phyloP scores from a whole-genome alignment of 2,329 filamentous ascomycete species.

The Pyricularia pennisetigena region DNA sequence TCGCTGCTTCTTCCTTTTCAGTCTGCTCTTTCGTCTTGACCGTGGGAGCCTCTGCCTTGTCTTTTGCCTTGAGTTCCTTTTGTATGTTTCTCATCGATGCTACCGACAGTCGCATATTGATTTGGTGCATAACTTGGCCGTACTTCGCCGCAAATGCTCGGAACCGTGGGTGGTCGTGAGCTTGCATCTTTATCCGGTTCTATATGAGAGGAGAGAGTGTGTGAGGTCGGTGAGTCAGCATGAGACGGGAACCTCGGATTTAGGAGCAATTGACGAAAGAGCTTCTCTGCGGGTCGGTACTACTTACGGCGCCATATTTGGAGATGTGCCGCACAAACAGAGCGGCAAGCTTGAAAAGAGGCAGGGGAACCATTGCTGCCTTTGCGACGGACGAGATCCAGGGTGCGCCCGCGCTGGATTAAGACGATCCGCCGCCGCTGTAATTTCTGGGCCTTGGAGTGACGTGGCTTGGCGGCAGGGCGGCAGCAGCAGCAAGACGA shows the following conservation, averaged over 20 bases:
- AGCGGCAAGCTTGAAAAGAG: constrained; percentile 56
- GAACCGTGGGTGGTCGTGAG: constrained; percentile 54
- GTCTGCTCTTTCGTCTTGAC: constrained; percentile 55
- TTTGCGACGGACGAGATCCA: not conserved
- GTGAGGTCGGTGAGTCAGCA: not conserved
- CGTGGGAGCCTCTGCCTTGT: constrained; percentile 53
- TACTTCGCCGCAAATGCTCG: constrained; percentile 50
- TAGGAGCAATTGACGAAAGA: not conserved
- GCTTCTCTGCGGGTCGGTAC: not conserved
- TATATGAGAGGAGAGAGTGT: constrained; percentile 17
- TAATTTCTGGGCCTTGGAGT: not conserved
- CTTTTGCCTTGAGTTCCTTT: constrained; percentile 47
- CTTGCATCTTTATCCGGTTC: constrained; percentile 58
- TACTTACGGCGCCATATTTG: constrained; percentile 58
- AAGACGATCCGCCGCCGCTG: not conserved
- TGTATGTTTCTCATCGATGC: constrained; percentile 46
- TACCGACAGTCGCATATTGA: constrained; percentile 57
- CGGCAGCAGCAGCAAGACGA: not conserved
- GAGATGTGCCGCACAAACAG: constrained; percentile 57
- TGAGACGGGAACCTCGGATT: too few relatives aligned
- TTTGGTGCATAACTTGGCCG: constrained; percentile 54
- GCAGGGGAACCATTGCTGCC: constrained; percentile 49
- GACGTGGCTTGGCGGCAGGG: not conserved
- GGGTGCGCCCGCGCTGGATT: not conserved
- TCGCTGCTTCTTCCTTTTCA: constrained; percentile 42